Evolutionary conservation across 768 basidiomycete species (phyloP).

Genomic region (Suillus alpinus): DNA sequence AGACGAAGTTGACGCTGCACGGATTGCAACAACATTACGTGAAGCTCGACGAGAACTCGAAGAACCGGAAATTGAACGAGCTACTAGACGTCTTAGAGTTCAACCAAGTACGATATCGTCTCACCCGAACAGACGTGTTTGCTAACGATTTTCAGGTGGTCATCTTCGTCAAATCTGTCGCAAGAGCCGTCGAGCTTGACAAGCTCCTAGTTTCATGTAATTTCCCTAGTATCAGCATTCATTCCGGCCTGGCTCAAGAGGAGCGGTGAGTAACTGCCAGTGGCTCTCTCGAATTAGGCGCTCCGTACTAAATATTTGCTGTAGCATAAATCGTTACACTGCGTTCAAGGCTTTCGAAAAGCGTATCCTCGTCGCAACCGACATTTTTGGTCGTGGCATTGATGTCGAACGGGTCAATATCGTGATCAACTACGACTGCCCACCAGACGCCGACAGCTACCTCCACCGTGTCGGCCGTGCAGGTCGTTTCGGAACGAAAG

Average conservation of each 20-base stretch:
- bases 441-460: conserved; percentile 96
- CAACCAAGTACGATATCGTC: conserved; percentile 69
- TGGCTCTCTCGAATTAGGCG: not conserved
- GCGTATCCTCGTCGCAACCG: conserved; percentile 98
- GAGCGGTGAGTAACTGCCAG: conserved; percentile 71
- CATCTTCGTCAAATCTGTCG: conserved; percentile 98
- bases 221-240: conserved; percentile 97
- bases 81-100: conserved; percentile 94
- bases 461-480: conserved; percentile 99
- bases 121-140: not conserved
- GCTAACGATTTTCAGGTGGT: conserved; percentile 67
- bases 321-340: conserved; percentile 89
- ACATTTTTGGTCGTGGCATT: conserved; percentile 99
- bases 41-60: conserved; percentile 90
- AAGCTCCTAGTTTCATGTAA: conserved; percentile 95
- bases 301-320: not conserved
- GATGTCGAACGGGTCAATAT: conserved; percentile 99
- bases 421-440: conserved; percentile 98
- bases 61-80: conserved; percentile 97
- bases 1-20: conserved; percentile 97
- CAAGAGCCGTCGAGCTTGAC: conserved; percentile 94
- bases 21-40: conserved; percentile 99
- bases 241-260: conserved; percentile 91
- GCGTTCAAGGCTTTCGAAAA: conserved; percentile 99
- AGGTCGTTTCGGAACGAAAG: conserved; percentile 98